Base-by-base conservation (phyloP, 164 flowering plant species). In the Stephania yunnanensis region DNA sequence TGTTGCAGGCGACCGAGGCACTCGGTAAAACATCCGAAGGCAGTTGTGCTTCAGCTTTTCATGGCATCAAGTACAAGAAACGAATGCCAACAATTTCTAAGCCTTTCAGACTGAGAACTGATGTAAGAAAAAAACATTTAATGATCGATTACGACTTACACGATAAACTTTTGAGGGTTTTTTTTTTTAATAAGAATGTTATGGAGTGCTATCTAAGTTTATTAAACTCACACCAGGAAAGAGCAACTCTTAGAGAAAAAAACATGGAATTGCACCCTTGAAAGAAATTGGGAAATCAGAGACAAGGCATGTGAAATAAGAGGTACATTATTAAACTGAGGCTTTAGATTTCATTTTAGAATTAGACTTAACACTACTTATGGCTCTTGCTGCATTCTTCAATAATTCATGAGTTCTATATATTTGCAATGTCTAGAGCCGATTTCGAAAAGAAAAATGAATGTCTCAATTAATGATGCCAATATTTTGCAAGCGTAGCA, bases 71-170 rank as follows among this genome's bases (percentile, higher is more conserved):
- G 81, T 72, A 83, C 25, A 85, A 74, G 73, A 94, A 85, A 83
- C 81, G 87, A 77, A 91, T 85, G 82, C 85, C 88, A 6, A 94
- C 98, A 77, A 90, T 88, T 67, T 94, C 94, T n/a, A 92, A 88
- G 74, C 98, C 97, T 77, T 94, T 94, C 79, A 79, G 95, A 70
- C 86, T 94, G 67, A 85, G 97, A 85, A 92, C 97, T 61, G 90
- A 92, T 86, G 98, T 94, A 86, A 81, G 91, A 48, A 46, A 36
- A 75, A 69, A 25, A 9, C 1, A 20, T 42, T 15, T 66, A 48
- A 17, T 19, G 72, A 71, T 22, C 3, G 3, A 45, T 52, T 71
- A 42, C 64, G 6, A 29, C 5, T 65, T 36, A 36, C 42, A 36
- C 10, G 53, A 48, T 9, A 48, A 48, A 48, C 13, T 48, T 12